phyloP scores from a whole-genome alignment of 257 asterid genomes.

The Solanum clarkiae region DNA sequence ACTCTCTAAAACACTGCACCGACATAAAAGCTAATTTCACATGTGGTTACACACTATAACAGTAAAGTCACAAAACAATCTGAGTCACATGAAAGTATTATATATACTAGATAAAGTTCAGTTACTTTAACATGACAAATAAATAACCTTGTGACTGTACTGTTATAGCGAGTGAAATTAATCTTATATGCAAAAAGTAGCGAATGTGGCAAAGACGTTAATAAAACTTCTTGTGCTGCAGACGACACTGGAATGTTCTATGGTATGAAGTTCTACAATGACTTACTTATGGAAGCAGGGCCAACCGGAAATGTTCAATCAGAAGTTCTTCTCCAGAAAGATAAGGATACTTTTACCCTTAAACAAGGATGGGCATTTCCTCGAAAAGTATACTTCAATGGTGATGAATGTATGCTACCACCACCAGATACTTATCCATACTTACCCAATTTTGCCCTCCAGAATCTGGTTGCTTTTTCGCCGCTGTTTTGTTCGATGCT shows the following conservation, averaged over 20 bases:
- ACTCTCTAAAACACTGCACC: not conserved
- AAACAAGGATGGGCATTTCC: constrained; percentile 93
- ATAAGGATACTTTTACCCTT: constrained; percentile 42
- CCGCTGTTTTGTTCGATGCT: constrained; percentile 12
- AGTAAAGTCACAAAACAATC: not conserved
- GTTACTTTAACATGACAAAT: not conserved
- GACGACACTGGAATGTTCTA: constrained; percentile 91
- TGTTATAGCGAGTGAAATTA: not conserved
- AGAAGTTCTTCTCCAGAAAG: constrained; percentile 63
- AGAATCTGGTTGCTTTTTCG: constrained; percentile 17
- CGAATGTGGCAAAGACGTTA: not conserved
- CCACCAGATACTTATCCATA: constrained; percentile 71
- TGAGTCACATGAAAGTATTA: not conserved
- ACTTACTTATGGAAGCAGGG: constrained; percentile 76
- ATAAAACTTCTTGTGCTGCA: constrained; percentile 11
- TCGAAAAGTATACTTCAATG: constrained; percentile 71
- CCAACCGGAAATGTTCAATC: constrained; percentile 68
- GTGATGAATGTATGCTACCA: constrained; percentile 80
- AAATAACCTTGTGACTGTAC: not conserved
- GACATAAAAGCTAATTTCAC: not conserved
- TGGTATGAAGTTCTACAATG: constrained; percentile 77
- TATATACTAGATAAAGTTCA: not conserved
- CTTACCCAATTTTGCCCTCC: constrained; percentile 54
- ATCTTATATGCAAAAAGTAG: not conserved
- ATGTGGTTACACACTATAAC: not conserved